phyloP scores from a whole-genome alignment of 306 rosid species.

The Cicer arietinum region DNA sequence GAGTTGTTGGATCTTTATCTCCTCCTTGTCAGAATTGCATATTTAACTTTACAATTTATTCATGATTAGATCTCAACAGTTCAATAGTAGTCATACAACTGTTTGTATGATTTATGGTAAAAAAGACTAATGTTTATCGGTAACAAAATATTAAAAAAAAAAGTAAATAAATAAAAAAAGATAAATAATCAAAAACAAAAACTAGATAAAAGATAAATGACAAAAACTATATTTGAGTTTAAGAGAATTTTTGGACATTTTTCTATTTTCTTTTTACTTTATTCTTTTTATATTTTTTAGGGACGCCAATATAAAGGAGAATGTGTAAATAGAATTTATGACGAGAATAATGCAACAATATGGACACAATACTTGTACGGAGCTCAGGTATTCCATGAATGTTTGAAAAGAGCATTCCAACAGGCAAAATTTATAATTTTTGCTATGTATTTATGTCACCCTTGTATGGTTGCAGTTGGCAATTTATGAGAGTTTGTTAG shows the following conservation, averaged over 20 bases:
- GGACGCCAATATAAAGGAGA: slow-evolving; percentile 89
- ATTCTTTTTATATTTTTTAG: slow-evolving; percentile 52
- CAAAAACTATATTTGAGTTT: too few relatives aligned
- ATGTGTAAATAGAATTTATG: slow-evolving; percentile 90
- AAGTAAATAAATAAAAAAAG: too few relatives aligned
- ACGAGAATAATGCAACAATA: slow-evolving; percentile 65
- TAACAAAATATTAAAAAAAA: too few relatives aligned
- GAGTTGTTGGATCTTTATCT: too few relatives aligned
- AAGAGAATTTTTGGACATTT: slow-evolving; percentile 8
- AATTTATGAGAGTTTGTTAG: slow-evolving; percentile 83
- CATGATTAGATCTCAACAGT: too few relatives aligned
- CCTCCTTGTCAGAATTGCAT: too few relatives aligned
- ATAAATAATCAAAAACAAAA: too few relatives aligned
- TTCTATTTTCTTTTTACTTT: slow-evolving; percentile 11
- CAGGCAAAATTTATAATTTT: slow-evolving; percentile 18
- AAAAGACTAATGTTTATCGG: too few relatives aligned
- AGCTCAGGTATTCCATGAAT: slow-evolving; percentile 72
- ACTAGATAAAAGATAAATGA: too few relatives aligned
- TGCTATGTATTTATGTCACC: slow-evolving; percentile 38
- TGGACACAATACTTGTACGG: slow-evolving; percentile 91
- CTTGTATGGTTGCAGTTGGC: slow-evolving; percentile 69
- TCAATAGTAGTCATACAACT: too few relatives aligned
- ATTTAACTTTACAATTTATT: too few relatives aligned
- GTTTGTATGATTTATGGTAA: too few relatives aligned
- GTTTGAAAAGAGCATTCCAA: slow-evolving; percentile 27